Base-by-base conservation (phyloP, 805 yeast genomes). In the Candida dendrica region DNA sequence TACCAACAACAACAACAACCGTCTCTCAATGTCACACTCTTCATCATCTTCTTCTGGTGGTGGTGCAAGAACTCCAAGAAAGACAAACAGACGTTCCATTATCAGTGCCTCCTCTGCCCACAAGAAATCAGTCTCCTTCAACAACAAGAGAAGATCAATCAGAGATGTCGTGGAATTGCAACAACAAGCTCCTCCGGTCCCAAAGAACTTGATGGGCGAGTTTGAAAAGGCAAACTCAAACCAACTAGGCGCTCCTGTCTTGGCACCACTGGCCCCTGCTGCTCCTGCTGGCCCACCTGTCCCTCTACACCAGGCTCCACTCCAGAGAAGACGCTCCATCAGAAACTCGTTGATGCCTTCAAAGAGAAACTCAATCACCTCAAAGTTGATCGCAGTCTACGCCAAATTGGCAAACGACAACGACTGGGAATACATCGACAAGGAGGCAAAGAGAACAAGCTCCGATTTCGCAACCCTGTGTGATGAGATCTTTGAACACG, bases 391-490 rank as follows among this genome's bases (percentile, higher is more conserved):
- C 45, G 74, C 88, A 1, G 79, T 88, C 0, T 84, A 84, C 59
- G 87, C 91, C 29, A 81, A 79, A 55, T 63, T 84, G 46, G 72
- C 86, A 3, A 71, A 71, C 37, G 72, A 68, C 42, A 69, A 74
- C 34, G 84, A 78, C 46, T 77, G 86, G 79, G 84, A 79, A 51
- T 75, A 75, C 51, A 74, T 82, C 60, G 85, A 81, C 52, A 78
- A 75, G 52, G 86, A 79, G 57, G 80, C 88, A 6, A 81, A 76
- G 61, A 71, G 93, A 60, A 81, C 90, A 2, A 79, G 86, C 31
- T 79, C 86, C 14, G 84, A 84, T 47, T 84, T 84, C 66, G 93
- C 89, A 11, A 74, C 84, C 2, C 65, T 84, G 35, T 81, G 88
- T 66, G 91, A 84, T 63, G 79, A 77, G 60, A 77, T 84, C 44